Evolutionary conservation across 2,329 filamentous ascomycete genomes (phyloP).

Genomic region (Malbranchea zuffiana): DNA sequence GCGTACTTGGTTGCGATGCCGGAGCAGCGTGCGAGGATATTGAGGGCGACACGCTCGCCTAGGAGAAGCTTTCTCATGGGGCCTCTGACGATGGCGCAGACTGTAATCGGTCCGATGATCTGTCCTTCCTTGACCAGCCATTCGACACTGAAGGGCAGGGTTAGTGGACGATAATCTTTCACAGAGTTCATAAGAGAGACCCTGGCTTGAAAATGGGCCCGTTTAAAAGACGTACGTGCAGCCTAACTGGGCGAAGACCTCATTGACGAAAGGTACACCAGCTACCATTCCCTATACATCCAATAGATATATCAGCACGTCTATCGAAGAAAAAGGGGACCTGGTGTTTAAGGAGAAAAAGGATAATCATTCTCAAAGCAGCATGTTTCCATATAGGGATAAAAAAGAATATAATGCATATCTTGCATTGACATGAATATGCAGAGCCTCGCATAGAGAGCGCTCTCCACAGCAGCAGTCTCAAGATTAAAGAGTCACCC

Average conservation of each 20-base stretch:
- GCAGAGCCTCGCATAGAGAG: no score
- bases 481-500: no score
- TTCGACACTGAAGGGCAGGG: constrained; percentile 48
- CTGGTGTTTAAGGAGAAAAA: no score
- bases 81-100: constrained; percentile 72
- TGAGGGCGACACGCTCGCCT: constrained; percentile 88
- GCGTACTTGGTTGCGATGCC: constrained; percentile 64
- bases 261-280: constrained; percentile 87
- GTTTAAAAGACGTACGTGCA: constrained; percentile 54
- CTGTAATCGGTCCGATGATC: constrained; percentile 50
- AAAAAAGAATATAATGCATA: no score
- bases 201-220: no score
- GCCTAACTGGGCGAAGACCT: constrained; percentile 79
- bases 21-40: constrained; percentile 80
- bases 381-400: no score
- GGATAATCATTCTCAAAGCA: no score
- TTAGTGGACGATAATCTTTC: no score
- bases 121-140: constrained; percentile 76
- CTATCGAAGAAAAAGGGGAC: not conserved
- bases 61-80: constrained; percentile 74
- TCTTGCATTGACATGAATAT: no score
- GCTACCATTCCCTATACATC: constrained; percentile 60
- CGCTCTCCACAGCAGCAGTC: no score
- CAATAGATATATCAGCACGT: not conserved
- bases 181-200: no score